Conservation (phyloP, 2,329 filamentous ascomycete genomes). For the Fonsecaea pedrosoi region DNA sequence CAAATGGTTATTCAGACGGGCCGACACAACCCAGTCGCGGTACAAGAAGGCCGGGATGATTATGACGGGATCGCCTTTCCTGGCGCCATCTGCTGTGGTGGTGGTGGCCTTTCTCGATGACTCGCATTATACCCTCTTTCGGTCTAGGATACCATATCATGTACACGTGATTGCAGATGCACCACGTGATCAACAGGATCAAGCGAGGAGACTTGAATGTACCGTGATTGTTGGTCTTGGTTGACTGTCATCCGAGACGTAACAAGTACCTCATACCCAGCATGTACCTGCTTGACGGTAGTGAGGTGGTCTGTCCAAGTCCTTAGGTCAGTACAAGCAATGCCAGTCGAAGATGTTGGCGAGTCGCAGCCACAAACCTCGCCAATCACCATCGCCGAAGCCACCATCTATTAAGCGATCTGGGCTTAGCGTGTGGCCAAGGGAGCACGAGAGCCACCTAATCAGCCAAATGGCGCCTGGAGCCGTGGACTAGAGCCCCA, state of each 20-base stretch:
- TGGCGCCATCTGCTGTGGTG: too few species aligned
- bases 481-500: conserved; percentile 4
- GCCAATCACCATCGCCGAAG: not conserved
- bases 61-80: not conserved
- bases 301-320: too few species aligned
- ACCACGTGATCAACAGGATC: not conserved
- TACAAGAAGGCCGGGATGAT: not conserved
- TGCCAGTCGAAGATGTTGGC: not conserved
- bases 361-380: not conserved
- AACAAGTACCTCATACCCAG: not conserved
- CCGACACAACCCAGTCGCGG: not conserved
- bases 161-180: not conserved
- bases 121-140: not conserved
- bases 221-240: not conserved
- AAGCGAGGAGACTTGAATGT: not conserved
- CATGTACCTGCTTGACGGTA: too few species aligned
- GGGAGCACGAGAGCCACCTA: not conserved
- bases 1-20: conserved; percentile 1
- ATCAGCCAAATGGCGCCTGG: not conserved
- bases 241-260: not conserved
- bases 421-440: not conserved
- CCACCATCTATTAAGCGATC: conserved; percentile 5
- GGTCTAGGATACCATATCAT: not conserved
- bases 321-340: too few species aligned
- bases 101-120: not conserved